phyloP scores from a whole-genome alignment of 176 grass and related monocot genomes.

The Triticum dicoccoides region DNA sequence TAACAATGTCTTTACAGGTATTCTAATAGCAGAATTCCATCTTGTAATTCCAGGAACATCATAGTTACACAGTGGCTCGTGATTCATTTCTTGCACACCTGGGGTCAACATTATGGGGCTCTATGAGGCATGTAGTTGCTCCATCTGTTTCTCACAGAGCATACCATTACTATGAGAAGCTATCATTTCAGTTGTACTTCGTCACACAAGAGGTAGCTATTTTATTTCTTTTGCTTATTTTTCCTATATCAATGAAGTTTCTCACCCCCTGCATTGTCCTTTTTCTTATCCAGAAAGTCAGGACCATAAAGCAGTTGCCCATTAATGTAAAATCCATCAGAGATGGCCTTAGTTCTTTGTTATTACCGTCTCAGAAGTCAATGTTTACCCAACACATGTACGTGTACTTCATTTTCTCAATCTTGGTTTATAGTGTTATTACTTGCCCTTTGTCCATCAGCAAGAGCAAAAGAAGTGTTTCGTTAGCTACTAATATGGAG shows the following conservation, averaged over 20 bases:
- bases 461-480: too few relatives aligned
- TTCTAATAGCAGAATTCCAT: neutral
- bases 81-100: slow-evolving; percentile 95
- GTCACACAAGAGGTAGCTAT: slow-evolving; percentile 75
- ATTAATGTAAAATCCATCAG: slow-evolving; percentile 71
- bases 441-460: neutral
- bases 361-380: slow-evolving; percentile 64
- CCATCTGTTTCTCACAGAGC: slow-evolving; percentile 84
- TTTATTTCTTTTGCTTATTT: slow-evolving; percentile 12
- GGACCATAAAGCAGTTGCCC: slow-evolving; percentile 80
- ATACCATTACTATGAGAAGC: slow-evolving; percentile 86
- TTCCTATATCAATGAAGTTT: neutral
- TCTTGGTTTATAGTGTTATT: slow-evolving; percentile 6
- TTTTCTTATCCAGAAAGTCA: slow-evolving; percentile 54
- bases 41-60: slow-evolving; percentile 52
- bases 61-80: slow-evolving; percentile 75
- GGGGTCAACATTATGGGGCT: slow-evolving; percentile 84
- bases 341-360: slow-evolving; percentile 74
- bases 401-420: slow-evolving; percentile 23
- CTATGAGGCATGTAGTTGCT: slow-evolving; percentile 93
- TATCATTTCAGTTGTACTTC: slow-evolving; percentile 96
- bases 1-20: neutral
- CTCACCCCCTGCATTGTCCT: slow-evolving; percentile 5
- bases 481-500: too few relatives aligned
- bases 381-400: slow-evolving; percentile 71